Base-by-base conservation (phyloP, 1,284 basidiomycete species). In the Phellinidium pouzarii region DNA sequence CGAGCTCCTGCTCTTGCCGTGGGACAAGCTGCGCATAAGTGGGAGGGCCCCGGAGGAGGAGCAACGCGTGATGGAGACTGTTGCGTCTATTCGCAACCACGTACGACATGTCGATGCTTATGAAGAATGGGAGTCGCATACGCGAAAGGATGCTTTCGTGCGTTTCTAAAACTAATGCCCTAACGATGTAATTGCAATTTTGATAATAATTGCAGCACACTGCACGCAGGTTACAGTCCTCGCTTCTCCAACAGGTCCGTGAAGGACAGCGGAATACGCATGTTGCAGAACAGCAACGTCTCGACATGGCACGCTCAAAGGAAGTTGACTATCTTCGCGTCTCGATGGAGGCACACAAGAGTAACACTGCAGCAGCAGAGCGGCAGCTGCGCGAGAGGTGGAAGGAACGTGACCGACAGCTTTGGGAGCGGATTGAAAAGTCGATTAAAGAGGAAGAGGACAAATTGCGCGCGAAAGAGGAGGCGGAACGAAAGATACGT, bases 91-190 rank as follows among this genome's bases (percentile, higher is more conserved):
- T 55, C 77, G 84, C 19, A 71, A 84, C 34, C 77, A 78, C 17
- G 76, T 79, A 12, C 75, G 76, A 52, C 76, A 88, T 69, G 71
- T 79, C 53, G 87, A 89, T 60, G 81, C 82, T 17, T 87, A 87
- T 57, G 84, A 87, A 67, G 84, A 88, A 60, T 89, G 85, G 86
- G 80, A 86, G 66, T 76, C 74, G 56, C 71, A 80, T 59, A 78
- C 80, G 25, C 73, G 78, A 31, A 78, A 75, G 59, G 85, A 89
- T 57, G 82, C 87, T 12, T 79, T 84, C 60, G 87, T 89, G 62
- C 58, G 83, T 75, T 4, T 27, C 22, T 14, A 23, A 9, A 14
- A 11, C 17, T 25, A n/a, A 3, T 14, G 27, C 20, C n/a, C 19
- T 11, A 11, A 19, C n/a, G 53, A 36, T 48, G 47, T 44, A 53